Evolutionary conservation across 768 basidiomycete species (phyloP).

Genomic region (Calocybe gangraenosa): DNA sequence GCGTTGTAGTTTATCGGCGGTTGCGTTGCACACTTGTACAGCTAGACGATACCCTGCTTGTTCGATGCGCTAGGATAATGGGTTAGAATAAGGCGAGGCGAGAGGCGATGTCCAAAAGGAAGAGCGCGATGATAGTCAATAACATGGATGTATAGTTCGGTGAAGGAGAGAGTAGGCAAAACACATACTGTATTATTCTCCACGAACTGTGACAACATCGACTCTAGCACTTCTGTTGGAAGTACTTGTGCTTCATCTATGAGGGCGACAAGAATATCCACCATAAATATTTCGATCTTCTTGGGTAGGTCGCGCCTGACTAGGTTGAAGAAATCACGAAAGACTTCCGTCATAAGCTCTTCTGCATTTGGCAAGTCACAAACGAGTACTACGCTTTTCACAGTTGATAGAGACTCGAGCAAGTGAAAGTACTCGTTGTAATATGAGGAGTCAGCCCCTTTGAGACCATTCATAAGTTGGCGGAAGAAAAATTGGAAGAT

Average conservation of each 20-base stretch:
- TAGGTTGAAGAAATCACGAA: constrained; percentile 78
- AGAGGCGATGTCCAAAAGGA: constrained; percentile 1
- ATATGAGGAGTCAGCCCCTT: constrained; percentile 74
- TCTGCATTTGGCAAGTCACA: constrained; percentile 89
- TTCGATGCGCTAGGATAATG: constrained; percentile 49
- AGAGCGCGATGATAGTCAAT: background rate
- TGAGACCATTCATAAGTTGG: constrained; percentile 74
- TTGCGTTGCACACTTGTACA: constrained; percentile 78
- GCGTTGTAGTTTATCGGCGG: constrained; percentile 83
- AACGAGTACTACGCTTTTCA: constrained; percentile 92
- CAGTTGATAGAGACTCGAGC: constrained; percentile 88
- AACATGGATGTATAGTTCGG: background rate
- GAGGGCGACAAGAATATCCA: constrained; percentile 86
- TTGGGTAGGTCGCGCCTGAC: constrained; percentile 68
- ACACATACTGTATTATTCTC: constrained; percentile 66
- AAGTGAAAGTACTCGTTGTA: constrained; percentile 93
- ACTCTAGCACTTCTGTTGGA: constrained; percentile 76
- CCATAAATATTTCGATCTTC: constrained; percentile 81
- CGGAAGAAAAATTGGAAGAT: constrained; percentile 96
- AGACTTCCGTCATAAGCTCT: constrained; percentile 78
- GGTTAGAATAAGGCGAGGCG: background rate
- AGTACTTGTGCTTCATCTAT: constrained; percentile 82
- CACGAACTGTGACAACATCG: constrained; percentile 81
- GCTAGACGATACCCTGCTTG: constrained; percentile 80
- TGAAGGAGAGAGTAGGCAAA: constrained; percentile 2